Conservation (phyloP, 108 stramenopile genomes). For the Nitzschia sp. region DNA sequence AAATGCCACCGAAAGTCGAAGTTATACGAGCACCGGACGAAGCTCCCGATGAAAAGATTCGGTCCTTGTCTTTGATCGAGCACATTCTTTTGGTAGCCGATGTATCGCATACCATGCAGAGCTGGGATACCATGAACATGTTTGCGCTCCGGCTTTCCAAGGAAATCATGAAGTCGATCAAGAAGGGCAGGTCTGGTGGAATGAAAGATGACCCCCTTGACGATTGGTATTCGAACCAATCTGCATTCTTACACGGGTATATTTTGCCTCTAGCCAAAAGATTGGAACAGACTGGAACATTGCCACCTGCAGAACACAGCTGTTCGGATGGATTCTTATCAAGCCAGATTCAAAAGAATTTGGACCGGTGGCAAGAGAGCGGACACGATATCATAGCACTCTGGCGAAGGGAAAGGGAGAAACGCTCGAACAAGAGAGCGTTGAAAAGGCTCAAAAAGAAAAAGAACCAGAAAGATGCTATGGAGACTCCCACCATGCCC, state of each 20-base stretch:
- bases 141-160: conserved; percentile 62
- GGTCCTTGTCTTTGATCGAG: conserved; percentile 50
- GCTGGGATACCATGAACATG: conserved; percentile 63
- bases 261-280: conserved; percentile 62
- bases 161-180: conserved; percentile 53
- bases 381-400: conserved; percentile 25
- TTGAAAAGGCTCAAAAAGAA: background rate
- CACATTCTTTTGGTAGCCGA: conserved; percentile 67
- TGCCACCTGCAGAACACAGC: conserved; percentile 3
- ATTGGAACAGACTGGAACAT: conserved; percentile 51
- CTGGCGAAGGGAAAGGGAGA: conserved; percentile 11
- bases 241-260: conserved; percentile 80
- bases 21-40: background rate
- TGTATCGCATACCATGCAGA: conserved; percentile 69
- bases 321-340: conserved; percentile 35
- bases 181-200: conserved; percentile 42
- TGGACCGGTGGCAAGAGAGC: conserved; percentile 46
- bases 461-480: background rate
- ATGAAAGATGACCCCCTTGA: conserved; percentile 43
- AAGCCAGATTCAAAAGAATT: conserved; percentile 26
- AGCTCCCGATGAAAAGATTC: background rate
- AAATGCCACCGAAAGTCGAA: background rate
- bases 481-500: background rate
- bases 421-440: background rate
- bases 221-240: conserved; percentile 78